Percentiles rank a stretch among this genome's conserved stretches.
These are phyloP conservation scores for Aspergillus alliaceus DNA, from an alignment of 2,329 filamentous ascomycete genomes.

Conservation along the genomic window DNA sequence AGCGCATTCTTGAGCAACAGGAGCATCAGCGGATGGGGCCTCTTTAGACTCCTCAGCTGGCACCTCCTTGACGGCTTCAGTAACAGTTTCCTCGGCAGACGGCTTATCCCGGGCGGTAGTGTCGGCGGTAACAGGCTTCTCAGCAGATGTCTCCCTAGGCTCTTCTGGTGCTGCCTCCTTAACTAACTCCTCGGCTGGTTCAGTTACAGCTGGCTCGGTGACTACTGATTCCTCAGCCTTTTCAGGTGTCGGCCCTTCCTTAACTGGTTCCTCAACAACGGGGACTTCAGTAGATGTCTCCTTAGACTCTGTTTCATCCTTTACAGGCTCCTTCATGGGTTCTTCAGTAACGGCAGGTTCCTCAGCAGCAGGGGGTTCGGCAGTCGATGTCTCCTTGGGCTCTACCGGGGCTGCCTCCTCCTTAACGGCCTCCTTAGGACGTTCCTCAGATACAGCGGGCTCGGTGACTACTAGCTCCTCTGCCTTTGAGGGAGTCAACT, in stretches of 20 bases:
- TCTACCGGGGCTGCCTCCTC: constrained; percentile 13
- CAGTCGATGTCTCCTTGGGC: constrained; percentile 4
- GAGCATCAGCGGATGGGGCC: neutral
- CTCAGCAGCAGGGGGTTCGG: neutral
- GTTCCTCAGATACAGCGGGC: constrained; percentile 7
- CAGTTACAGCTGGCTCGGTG: constrained; percentile 7
- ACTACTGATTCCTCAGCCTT: constrained; percentile 11
- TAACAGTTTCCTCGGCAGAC: neutral
- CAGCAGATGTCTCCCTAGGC: neutral
- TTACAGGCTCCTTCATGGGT: neutral
- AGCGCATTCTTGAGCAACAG: neutral
- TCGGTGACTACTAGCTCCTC: constrained; percentile 11
- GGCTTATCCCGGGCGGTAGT: neutral
- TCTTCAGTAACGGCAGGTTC: neutral
- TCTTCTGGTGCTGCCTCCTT: neutral
- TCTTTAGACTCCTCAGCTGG: neutral
- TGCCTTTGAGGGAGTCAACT: constrained; percentile 8
- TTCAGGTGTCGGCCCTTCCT: constrained; percentile 9
- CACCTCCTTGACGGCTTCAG: neutral
- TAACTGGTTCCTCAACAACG: constrained; percentile 3
- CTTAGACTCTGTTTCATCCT: neutral
- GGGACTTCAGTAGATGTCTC: neutral
- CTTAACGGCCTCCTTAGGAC: neutral
- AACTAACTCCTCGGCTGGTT: neutral
- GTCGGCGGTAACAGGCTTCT: neutral